Percentiles rank a stretch among this genome's conserved stretches.
Evolutionary conservation across 345 rosid species (phyloP).

Genomic region (Gynandropsis gynandra): DNA sequence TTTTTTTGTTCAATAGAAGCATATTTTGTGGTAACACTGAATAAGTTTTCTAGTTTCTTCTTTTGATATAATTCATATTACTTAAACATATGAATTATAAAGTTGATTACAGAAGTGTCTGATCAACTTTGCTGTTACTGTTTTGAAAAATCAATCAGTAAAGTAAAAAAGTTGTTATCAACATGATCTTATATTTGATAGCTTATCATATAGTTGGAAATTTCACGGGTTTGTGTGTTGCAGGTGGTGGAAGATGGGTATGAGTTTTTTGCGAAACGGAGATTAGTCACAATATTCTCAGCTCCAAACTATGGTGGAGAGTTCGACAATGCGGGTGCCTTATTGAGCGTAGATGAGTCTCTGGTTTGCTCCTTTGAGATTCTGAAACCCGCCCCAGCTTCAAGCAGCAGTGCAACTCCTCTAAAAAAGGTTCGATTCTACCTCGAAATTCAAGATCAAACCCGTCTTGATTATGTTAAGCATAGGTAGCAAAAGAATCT

Average conservation of each 20-base stretch:
- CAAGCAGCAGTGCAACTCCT: slow-evolving; percentile 32
- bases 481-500: background rate
- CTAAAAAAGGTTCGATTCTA: slow-evolving; percentile 52
- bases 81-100: too few species aligned
- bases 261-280: slow-evolving; percentile 78
- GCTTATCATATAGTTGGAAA: too few species aligned
- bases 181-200: too few species aligned
- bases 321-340: slow-evolving; percentile 89
- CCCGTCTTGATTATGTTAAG: background rate
- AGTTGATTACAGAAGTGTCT: too few species aligned
- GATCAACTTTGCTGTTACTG: background rate
- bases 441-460: background rate
- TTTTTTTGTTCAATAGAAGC: too few species aligned
- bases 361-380: slow-evolving; percentile 90
- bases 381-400: slow-evolving; percentile 55
- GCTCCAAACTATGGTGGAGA: slow-evolving; percentile 99
- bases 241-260: slow-evolving; percentile 99
- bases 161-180: too few species aligned
- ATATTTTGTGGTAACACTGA: too few species aligned
- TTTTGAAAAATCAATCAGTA: too few species aligned
- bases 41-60: too few species aligned
- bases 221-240: slow-evolving; percentile 2
- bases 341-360: slow-evolving; percentile 62
- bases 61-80: too few species aligned
- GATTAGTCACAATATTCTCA: slow-evolving; percentile 82